Base-by-base conservation (phyloP, 2,329 filamentous ascomycete genomes). In the Helotiales sp. region DNA sequence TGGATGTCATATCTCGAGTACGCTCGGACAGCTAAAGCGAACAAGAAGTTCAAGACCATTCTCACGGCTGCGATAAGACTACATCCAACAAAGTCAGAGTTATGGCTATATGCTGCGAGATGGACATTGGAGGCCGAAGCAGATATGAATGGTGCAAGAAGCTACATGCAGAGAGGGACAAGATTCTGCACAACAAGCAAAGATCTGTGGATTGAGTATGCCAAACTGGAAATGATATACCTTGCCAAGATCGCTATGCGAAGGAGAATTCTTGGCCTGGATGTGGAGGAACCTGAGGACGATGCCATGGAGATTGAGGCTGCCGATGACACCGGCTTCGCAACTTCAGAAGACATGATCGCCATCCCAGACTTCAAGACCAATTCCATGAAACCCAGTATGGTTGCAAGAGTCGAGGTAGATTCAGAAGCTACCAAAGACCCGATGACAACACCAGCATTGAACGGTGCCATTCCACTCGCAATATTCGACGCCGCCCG, bases 1-100 rank as follows among this genome's bases (percentile, higher is more conserved):
- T 99, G 95, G 95, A 86, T 90, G 73, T 90, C 93, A 69, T 97
- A 96, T 70, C 86, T 98, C 59, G 84, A 88, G 58, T 98, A 91
- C 72, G 87, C 90, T 15, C 82, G 86, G 66, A 82, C 85, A 63
- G 80, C 86, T 70, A 87, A 83, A 67, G 84, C 86, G 5, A 80
- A 80, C 15, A 88, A 87, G 74, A 78, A 85, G 38, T 88, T 86
- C 76, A 86, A 83, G 74, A 80, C 79, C 59, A 77, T 83, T 63
- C 80, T 87, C 75, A 86, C 83, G 19, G 77, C 85, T 47, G 90
- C 91, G 15, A 79, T 98, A 65, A 84, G 93, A 63, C 81, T 99
- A 75, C 92, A 96, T 75, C 93, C 95, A 15, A 85, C 86, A 53
- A 91, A 93, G 66, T 80, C 87, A 8, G 87, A 89, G 57, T 77